Evolutionary conservation across 148 eudicot species (phyloP), one percentile per base, ranked within the genome.

Genomic region (Nepenthes mirabilis): DNA sequence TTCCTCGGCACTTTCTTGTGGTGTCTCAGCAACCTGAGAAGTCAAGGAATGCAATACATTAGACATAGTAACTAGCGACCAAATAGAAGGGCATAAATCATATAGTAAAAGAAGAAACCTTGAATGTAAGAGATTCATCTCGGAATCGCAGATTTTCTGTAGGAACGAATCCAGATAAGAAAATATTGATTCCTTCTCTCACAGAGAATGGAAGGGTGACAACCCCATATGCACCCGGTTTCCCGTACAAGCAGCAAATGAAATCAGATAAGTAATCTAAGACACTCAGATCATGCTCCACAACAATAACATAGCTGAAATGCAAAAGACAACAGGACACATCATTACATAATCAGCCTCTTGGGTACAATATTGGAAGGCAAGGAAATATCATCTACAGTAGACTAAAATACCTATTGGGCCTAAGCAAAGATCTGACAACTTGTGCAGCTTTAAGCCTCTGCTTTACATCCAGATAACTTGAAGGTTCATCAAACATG

Each of bases 401-500:
- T 12, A 50, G 34, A 57, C 33, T 55, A 6, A 23, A 32, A 61
- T 66, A 85, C 98, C 98, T 88, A 63, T 77, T 83, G 33, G 94
- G 83, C 63, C 90, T 84, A 57, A 91, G 95, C 73, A 91, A 77
- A 47, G 98, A 91, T 70, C 96, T 71, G 60, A 91, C 52, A 50
- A 91, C 98, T 83, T 78, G 80, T 34, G 96, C 96, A 75, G 98
- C 98, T 80, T 91, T 91, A 57, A 91, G 96, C 73, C 98, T 83
- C 71, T 91, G 98, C 59, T 80, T 91, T 49, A 91, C 96, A 83
- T 91, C 96, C 58, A 91, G 84, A 72, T 91, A 88, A 83, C 96
- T 91, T 59, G 96, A 91, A 43, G 98, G 98, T 47, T 91, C 98
- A 62, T 91, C 98, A 71, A 91, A 91, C 98, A 91, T 91, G 63